Conservation (phyloP, 2,329 filamentous ascomycete genomes). For the Pseudophaeomoniella oleicola region DNA sequence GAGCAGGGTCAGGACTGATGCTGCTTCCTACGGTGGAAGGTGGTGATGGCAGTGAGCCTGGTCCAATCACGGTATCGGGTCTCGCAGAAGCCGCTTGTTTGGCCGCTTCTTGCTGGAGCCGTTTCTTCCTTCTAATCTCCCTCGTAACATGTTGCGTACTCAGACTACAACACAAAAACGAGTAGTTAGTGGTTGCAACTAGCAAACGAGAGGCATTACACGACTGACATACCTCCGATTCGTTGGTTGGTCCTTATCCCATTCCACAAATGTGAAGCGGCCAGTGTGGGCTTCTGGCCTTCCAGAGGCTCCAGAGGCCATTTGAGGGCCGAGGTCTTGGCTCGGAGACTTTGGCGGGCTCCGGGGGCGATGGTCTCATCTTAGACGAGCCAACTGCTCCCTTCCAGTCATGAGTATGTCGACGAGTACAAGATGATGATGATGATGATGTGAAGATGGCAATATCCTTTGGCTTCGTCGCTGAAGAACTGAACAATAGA, state of each 20-base stretch:
- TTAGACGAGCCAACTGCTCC: too few relatives aligned
- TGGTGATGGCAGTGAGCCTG: not conserved
- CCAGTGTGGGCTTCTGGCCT: not conserved
- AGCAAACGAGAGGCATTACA: too few relatives aligned
- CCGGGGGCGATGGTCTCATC: not conserved
- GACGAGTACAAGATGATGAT: too few relatives aligned
- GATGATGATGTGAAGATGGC: too few relatives aligned
- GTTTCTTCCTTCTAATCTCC: slow-evolving; percentile 1
- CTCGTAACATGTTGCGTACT: not conserved
- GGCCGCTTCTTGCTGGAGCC: not conserved
- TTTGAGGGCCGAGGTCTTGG: too few relatives aligned
- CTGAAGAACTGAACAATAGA: too few relatives aligned
- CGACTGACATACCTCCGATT: not conserved
- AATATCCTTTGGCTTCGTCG: too few relatives aligned
- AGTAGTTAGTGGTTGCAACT: too few relatives aligned
- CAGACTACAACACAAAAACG: not conserved
- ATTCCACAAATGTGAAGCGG: not conserved
- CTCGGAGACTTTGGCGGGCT: not conserved
- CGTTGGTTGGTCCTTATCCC: not conserved
- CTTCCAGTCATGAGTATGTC: too few relatives aligned
- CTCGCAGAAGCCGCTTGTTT: not conserved
- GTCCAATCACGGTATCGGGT: not conserved
- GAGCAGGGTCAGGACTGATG: not conserved
- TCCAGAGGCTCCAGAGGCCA: not conserved
- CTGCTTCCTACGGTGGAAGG: not conserved